A percentile compares a stretch with the other conserved stretches of the same genome.
These are phyloP conservation scores for Cercospora janseana DNA, from an alignment of 2,329 filamentous ascomycete species.

Conservation along the genomic window DNA sequence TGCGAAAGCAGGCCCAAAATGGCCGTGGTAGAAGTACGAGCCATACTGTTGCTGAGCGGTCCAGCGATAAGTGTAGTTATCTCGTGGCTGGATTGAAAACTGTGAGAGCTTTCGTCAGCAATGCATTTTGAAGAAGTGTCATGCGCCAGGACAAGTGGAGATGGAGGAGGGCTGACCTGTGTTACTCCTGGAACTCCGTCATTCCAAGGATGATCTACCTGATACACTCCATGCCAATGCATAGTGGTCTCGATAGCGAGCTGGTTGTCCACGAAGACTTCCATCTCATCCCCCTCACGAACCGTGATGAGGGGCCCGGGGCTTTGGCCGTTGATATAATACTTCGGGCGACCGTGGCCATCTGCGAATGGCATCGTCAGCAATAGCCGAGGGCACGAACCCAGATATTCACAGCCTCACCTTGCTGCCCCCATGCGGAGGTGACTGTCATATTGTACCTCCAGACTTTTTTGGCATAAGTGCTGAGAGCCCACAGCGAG, in stretches of 20 bases:
- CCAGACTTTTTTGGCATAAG: neutral
- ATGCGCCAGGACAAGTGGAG: too few species aligned
- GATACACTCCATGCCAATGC: constrained; percentile 16
- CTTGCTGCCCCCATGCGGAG: neutral
- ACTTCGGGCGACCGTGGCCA: neutral
- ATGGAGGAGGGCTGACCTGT: neutral
- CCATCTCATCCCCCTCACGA: constrained; percentile 45
- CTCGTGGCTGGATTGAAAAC: neutral
- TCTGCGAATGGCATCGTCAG: neutral
- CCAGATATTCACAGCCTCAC: neutral
- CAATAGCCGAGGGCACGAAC: neutral
- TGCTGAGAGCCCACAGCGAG: neutral
- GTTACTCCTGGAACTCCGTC: neutral
- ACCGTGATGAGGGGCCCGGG: constrained; percentile 49
- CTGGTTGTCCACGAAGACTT: constrained; percentile 44
- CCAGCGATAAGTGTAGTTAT: constrained; percentile 21
- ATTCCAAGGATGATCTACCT: constrained; percentile 4
- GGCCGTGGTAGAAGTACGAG: constrained; percentile 23
- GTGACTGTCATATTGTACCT: neutral
- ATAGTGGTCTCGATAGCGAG: constrained; percentile 30
- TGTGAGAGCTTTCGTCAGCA: neutral
- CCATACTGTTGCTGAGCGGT: constrained; percentile 19
- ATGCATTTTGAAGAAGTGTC: too few species aligned
- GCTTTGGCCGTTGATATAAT: constrained; percentile 42
- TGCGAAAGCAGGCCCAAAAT: constrained; percentile 22